These are phyloP conservation scores for Dacryopinax spathularia DNA, from an alignment of 768 basidiomycete genomes.

Conservation along the genomic window DNA sequence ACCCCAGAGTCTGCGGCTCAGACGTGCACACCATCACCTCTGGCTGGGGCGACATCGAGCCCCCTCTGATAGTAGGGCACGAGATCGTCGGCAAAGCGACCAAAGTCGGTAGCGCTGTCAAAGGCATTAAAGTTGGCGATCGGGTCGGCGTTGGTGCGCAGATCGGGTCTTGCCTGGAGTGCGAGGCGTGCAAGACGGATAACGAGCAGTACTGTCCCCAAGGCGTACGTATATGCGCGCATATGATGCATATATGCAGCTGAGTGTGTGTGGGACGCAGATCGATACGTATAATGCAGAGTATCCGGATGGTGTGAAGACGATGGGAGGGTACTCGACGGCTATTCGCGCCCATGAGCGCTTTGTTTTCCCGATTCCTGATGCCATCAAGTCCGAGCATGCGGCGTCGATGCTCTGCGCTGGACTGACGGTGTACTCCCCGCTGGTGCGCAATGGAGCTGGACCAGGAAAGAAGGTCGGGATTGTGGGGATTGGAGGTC, in stretches of 20 bases:
- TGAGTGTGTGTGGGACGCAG: background rate
- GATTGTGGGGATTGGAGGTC: slow-evolving; percentile 50
- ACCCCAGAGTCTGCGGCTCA: slow-evolving; percentile 42
- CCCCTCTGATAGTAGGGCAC: slow-evolving; percentile 21
- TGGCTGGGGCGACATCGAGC: slow-evolving; percentile 27
- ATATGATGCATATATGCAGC: slow-evolving; percentile 24
- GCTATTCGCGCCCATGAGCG: slow-evolving; percentile 30
- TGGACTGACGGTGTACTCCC: slow-evolving; percentile 50
- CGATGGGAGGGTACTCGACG: slow-evolving; percentile 37
- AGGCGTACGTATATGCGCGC: slow-evolving; percentile 32
- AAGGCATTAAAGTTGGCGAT: slow-evolving; percentile 42
- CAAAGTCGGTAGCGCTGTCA: slow-evolving; percentile 41
- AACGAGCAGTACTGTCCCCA: slow-evolving; percentile 45
- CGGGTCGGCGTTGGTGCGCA: slow-evolving; percentile 41
- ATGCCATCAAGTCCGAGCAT: slow-evolving; percentile 35
- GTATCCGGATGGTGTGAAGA: slow-evolving; percentile 15
- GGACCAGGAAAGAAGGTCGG: slow-evolving; percentile 54
- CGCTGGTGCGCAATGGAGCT: slow-evolving; percentile 37
- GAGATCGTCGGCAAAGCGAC: slow-evolving; percentile 43
- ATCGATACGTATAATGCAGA: slow-evolving; percentile 2
- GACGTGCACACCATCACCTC: slow-evolving; percentile 37
- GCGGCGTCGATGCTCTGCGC: slow-evolving; percentile 54
- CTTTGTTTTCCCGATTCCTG: slow-evolving; percentile 48
- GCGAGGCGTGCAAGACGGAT: slow-evolving; percentile 35
- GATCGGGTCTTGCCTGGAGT: slow-evolving; percentile 38